Evolutionary conservation across 2,329 filamentous ascomycete genomes (phyloP), one percentile per base, ranked within the genome.

Genomic region (Alternaria sp.): DNA sequence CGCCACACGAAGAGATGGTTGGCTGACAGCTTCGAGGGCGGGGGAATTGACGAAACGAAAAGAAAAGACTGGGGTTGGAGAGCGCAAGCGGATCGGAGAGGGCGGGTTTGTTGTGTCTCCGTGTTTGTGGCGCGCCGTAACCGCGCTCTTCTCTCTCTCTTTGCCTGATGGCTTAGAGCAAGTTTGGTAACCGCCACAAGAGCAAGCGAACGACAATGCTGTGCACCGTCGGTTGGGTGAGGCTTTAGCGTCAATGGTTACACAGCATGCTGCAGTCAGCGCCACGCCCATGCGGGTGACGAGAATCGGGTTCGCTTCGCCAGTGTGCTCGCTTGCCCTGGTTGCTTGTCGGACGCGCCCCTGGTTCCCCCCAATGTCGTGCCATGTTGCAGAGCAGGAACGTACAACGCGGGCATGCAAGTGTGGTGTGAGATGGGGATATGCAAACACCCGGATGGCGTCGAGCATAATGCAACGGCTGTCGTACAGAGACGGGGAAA

Each of bases 381-480:
- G 64, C 65, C 52, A 73, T 66, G 61, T 73, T 66, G 66, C 62
- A 63, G 26, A 30, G 32, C 47, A 45, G 32, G 51, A 57, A 36
- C 25, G 46, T 50, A 52, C 36, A 40, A 59, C 17, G 46, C 51
- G 49, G 58, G 36, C 36, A 17, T 40, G 36, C 36, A 61, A 55
- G 47, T 44, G 19, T 23, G 30, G n/a, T 23, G 32, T 43, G 21
- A 45, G 5, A 30, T 50, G 51, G 19, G 21, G 30, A 40, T 59
- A 67, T 69, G 72, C 71, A 59, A 61, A 61, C 52, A 65, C 63
- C 66, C 66, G 58, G 59, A 52, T 61, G 51, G 66, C 57, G 64
- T 63, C 61, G 61, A 65, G 72, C 67, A 71, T 73, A 74, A 74
- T 74, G 57, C 54, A 63, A 76, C 73, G 57, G 54, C 71, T 59